Evolutionary conservation across 2,329 filamentous ascomycete genomes (phyloP).

Genomic region (Microdochium nivale): DNA sequence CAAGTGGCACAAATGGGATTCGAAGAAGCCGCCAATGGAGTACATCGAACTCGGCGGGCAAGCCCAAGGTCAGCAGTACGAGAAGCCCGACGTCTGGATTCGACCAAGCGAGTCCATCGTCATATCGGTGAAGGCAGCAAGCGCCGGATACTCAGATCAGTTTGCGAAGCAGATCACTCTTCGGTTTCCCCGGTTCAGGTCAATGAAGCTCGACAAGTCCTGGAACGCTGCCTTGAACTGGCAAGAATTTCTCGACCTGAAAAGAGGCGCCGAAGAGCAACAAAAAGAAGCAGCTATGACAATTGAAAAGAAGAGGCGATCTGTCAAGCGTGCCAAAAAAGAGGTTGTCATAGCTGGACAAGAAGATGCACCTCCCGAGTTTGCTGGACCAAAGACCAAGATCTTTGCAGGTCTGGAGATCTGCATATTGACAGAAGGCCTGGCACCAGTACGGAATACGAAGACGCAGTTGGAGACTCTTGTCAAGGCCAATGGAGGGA

Average conservation of each 20-base stretch:
- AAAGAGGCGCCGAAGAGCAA: slow-evolving; percentile 60
- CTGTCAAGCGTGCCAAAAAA: slow-evolving; percentile 55
- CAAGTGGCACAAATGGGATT: slow-evolving; percentile 85
- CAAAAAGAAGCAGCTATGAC: slow-evolving; percentile 68
- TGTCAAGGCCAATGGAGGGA: slow-evolving; percentile 77
- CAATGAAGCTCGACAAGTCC: slow-evolving; percentile 68
- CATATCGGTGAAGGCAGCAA: slow-evolving; percentile 80
- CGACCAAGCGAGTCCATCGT: slow-evolving; percentile 81
- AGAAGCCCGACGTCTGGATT: slow-evolving; percentile 89
- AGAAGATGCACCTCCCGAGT: slow-evolving; percentile 35
- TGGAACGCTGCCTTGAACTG: slow-evolving; percentile 76
- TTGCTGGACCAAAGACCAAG: slow-evolving; percentile 48
- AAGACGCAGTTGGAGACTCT: slow-evolving; percentile 74
- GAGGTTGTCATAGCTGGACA: slow-evolving; percentile 67
- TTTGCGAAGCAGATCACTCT: slow-evolving; percentile 73
- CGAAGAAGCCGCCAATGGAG: slow-evolving; percentile 63
- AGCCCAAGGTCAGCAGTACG: slow-evolving; percentile 53
- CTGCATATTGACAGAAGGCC: slow-evolving; percentile 72
- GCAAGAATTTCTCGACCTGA: slow-evolving; percentile 68
- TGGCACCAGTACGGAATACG: slow-evolving; percentile 59
- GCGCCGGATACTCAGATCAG: slow-evolving; percentile 63
- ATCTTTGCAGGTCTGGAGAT: slow-evolving; percentile 73
- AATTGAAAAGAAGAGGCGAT: slow-evolving; percentile 53
- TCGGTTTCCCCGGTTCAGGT: slow-evolving; percentile 85
- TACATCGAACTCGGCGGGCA: slow-evolving; percentile 78